Evolutionary conservation across 2,329 filamentous ascomycete species (phyloP).

Genomic region (Apiospora hydei): DNA sequence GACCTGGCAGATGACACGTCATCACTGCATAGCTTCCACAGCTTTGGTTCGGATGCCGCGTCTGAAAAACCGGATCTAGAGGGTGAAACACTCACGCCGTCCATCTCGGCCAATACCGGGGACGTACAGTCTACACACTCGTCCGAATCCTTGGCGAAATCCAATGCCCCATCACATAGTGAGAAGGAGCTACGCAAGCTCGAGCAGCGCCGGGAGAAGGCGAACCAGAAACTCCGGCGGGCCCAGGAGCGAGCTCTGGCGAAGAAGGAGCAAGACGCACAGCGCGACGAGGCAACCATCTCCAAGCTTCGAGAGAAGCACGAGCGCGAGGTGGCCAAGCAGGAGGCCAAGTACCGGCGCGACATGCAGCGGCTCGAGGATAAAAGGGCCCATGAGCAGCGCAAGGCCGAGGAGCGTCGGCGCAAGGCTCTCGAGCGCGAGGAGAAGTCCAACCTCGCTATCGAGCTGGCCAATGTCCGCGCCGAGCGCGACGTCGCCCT

Average conservation of each 20-base stretch:
- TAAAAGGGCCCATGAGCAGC: slow-evolving; percentile 67
- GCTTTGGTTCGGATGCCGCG: slow-evolving; percentile 58
- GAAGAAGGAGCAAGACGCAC: slow-evolving; percentile 55
- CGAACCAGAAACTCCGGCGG: slow-evolving; percentile 48
- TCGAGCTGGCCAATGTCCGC: slow-evolving; percentile 60
- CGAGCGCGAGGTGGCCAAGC: slow-evolving; percentile 67
- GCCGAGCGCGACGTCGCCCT: slow-evolving; percentile 60
- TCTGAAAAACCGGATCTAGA: slow-evolving; percentile 29
- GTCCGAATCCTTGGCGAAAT: slow-evolving; percentile 46
- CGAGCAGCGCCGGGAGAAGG: slow-evolving; percentile 57
- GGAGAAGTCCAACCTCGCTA: slow-evolving; percentile 54
- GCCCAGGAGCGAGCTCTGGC: slow-evolving; percentile 38
- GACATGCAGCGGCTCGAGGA: slow-evolving; percentile 71
- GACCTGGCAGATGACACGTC: slow-evolving; percentile 51
- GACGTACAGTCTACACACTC: slow-evolving; percentile 44
- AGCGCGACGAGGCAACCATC: slow-evolving; percentile 47
- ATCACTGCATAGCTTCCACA: slow-evolving; percentile 58
- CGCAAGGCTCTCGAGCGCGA: slow-evolving; percentile 62
- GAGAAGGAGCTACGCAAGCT: slow-evolving; percentile 73
- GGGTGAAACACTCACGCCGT: slow-evolving; percentile 33
- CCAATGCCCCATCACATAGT: slow-evolving; percentile 46
- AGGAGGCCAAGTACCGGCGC: slow-evolving; percentile 70
- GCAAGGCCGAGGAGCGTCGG: slow-evolving; percentile 61
- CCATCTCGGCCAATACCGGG: slow-evolving; percentile 32
- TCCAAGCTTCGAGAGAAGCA: slow-evolving; percentile 70